These are phyloP conservation scores for Candida tammaniensis DNA, from an alignment of 805 yeast species.

Conservation along the genomic window DNA sequence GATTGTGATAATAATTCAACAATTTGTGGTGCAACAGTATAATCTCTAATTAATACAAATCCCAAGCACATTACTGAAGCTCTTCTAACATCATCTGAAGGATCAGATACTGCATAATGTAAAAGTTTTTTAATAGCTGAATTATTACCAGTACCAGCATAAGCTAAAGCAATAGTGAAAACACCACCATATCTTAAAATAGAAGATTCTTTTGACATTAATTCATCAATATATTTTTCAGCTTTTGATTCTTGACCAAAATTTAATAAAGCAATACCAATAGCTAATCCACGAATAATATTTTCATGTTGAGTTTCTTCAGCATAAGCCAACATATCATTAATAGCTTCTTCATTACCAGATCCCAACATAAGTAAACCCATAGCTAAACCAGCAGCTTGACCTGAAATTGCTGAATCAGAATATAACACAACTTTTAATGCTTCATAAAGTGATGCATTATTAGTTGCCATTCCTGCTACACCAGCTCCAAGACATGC, in stretches of 20 bases:
- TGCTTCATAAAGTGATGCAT: conserved; percentile 71
- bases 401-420: conserved; percentile 92
- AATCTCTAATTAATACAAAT: conserved; percentile 84
- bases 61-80: conserved; percentile 93
- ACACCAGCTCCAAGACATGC: conserved; percentile 94
- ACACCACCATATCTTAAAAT: conserved; percentile 95
- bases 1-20: conserved; percentile 91
- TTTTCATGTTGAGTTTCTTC: conserved; percentile 95
- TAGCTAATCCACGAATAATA: conserved; percentile 87
- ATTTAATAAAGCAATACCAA: conserved; percentile 82
- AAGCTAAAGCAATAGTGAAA: conserved; percentile 89
- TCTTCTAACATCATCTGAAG: conserved; percentile 93
- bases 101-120: conserved; percentile 95
- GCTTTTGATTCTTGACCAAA: conserved; percentile 86
- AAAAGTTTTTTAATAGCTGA: conserved; percentile 79
- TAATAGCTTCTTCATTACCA: conserved; percentile 61
- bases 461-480: conserved; percentile 91
- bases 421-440: conserved; percentile 79
- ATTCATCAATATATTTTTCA: conserved; percentile 59
- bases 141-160: conserved; percentile 94
- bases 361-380: conserved; percentile 95
- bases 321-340: conserved; percentile 87
- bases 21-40: conserved; percentile 90
- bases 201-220: conserved; percentile 74
- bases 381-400: conserved; percentile 95